Conservation (phyloP, 768 basidiomycete genomes). For the Cantharellus anzutake region DNA sequence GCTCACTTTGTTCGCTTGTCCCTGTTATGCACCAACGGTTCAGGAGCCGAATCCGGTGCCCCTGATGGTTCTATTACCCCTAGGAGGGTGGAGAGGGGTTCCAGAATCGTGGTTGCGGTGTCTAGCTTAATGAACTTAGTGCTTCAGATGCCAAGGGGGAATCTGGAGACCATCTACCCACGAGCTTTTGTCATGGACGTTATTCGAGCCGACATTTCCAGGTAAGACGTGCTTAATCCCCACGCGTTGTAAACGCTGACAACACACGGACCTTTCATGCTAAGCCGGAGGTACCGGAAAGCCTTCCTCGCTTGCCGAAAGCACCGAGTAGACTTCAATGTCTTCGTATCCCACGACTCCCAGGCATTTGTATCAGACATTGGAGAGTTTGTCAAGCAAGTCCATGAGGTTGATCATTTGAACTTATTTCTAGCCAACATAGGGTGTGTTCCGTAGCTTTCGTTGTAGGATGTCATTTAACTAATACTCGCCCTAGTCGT, state of each 20-base stretch:
- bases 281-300: slow-evolving; percentile 58
- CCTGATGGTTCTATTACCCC: slow-evolving; percentile 23
- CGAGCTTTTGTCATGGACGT: slow-evolving; percentile 78
- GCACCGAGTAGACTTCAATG: slow-evolving; percentile 79
- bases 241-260: background rate
- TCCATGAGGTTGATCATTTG: slow-evolving; percentile 78
- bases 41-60: slow-evolving; percentile 14
- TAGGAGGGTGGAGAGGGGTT: slow-evolving; percentile 76
- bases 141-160: slow-evolving; percentile 94
- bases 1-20: slow-evolving; percentile 39
- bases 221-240: slow-evolving; percentile 27
- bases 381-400: slow-evolving; percentile 56
- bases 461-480: background rate
- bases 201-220: slow-evolving; percentile 53
- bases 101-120: slow-evolving; percentile 72
- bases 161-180: slow-evolving; percentile 89
- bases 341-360: slow-evolving; percentile 71
- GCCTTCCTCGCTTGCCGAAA: slow-evolving; percentile 85
- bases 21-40: slow-evolving; percentile 10
- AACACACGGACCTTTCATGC: background rate
- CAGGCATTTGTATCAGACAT: slow-evolving; percentile 43
- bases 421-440: slow-evolving; percentile 79
- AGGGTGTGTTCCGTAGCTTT: slow-evolving; percentile 32
- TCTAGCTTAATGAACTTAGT: slow-evolving; percentile 79
- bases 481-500: slow-evolving; percentile 25